These are phyloP conservation scores for Dothideomycetes sp. DNA, from an alignment of 2,329 filamentous ascomycete genomes.

Conservation along the genomic window DNA sequence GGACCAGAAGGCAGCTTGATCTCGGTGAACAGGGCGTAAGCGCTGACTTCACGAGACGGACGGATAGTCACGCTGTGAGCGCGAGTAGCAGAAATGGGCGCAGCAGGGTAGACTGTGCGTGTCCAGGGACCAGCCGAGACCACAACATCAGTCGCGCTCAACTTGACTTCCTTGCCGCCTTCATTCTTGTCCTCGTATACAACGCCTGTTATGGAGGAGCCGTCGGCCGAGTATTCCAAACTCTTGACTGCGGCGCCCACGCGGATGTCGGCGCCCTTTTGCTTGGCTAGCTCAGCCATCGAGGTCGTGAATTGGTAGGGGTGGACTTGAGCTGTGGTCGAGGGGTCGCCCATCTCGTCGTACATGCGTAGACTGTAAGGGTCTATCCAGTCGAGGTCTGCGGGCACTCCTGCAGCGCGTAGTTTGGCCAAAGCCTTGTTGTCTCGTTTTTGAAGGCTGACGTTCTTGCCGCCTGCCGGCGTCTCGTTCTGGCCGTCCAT, in stretches of 20 bases:
- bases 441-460: slow-evolving; percentile 46
- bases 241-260: slow-evolving; percentile 54
- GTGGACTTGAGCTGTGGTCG: slow-evolving; percentile 86
- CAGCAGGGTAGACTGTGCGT: slow-evolving; percentile 36
- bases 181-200: slow-evolving; percentile 47
- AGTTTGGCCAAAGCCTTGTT: slow-evolving; percentile 39
- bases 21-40: slow-evolving; percentile 76
- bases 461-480: slow-evolving; percentile 21
- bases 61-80: slow-evolving; percentile 53
- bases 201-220: slow-evolving; percentile 48
- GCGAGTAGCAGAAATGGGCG: slow-evolving; percentile 49
- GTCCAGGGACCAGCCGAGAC: slow-evolving; percentile 56
- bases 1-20: slow-evolving; percentile 63
- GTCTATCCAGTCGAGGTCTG: slow-evolving; percentile 77
- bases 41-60: slow-evolving; percentile 49
- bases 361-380: slow-evolving; percentile 56
- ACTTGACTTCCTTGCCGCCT: slow-evolving; percentile 30
- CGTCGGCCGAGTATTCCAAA: slow-evolving; percentile 43
- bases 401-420: slow-evolving; percentile 53
- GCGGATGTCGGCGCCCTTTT: slow-evolving; percentile 47
- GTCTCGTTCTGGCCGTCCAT: slow-evolving; percentile 19
- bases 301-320: slow-evolving; percentile 80
- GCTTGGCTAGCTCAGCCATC: slow-evolving; percentile 65
- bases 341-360: slow-evolving; percentile 70
- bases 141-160: slow-evolving; percentile 47